Conservation (phyloP, 73 alveolate genomes). For the Paramecium tetraurelia region DNA sequence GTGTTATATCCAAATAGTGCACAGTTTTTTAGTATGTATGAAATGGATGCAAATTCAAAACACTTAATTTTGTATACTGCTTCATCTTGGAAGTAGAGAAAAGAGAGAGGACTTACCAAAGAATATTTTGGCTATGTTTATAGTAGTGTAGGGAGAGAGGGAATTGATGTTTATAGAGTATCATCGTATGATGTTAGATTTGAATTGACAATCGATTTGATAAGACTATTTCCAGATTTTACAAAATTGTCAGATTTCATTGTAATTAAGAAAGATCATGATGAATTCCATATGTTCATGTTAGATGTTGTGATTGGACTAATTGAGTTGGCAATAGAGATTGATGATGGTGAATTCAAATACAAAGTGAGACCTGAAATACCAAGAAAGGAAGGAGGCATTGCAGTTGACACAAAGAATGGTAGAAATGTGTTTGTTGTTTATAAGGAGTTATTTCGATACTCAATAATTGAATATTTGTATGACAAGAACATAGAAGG, state of each 20-base stretch:
- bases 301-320: neutral
- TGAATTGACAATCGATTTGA: neutral
- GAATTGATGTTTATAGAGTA: neutral
- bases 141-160: neutral
- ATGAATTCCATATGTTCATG: neutral
- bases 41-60: conserved; percentile 24
- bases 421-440: conserved; percentile 24
- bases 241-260: neutral
- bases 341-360: neutral
- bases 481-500: neutral
- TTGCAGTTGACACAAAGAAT: conserved; percentile 28
- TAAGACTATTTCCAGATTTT: neutral
- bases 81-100: neutral
- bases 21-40: neutral
- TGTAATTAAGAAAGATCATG: neutral
- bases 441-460: neutral
- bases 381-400: neutral
- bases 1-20: conserved; percentile 5
- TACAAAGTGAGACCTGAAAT: conserved; percentile 12
- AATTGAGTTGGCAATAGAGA: neutral
- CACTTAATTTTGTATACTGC: neutral
- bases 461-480: neutral
- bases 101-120: conserved; percentile 31
- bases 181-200: neutral
- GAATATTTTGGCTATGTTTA: neutral